Percentiles rank a stretch among this genome's conserved stretches.
Evolutionary conservation across 441 rosid species (phyloP).

Genomic region (Populus hybrid): DNA sequence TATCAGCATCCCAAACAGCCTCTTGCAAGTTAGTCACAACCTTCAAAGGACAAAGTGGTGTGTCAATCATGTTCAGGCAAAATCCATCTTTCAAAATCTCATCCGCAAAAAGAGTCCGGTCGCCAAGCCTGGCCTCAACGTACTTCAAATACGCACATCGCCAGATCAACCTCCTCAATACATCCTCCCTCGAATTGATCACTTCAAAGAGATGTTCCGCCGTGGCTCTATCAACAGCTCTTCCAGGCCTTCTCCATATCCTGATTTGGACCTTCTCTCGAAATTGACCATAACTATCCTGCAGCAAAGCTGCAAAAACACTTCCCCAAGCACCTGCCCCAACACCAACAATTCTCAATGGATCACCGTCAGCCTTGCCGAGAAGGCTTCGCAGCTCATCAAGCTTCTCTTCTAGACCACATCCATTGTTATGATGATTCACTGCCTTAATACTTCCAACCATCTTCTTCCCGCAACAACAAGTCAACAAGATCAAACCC

Average conservation of each 20-base stretch:
- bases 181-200: slow-evolving; percentile 90
- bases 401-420: slow-evolving; percentile 53
- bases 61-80: slow-evolving; percentile 94
- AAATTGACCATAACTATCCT: slow-evolving; percentile 76
- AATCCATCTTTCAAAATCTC: slow-evolving; percentile 97
- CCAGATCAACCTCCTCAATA: slow-evolving; percentile 88
- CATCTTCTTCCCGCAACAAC: slow-evolving; percentile 35
- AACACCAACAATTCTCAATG: slow-evolving; percentile 76
- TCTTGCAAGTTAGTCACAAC: slow-evolving; percentile 96
- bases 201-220: slow-evolving; percentile 95
- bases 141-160: slow-evolving; percentile 95
- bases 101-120: slow-evolving; percentile 78
- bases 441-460: slow-evolving; percentile 61
- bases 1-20: slow-evolving; percentile 99
- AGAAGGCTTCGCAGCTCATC: slow-evolving; percentile 65
- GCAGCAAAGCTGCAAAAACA: slow-evolving; percentile 86
- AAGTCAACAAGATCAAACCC: slow-evolving; percentile 14
- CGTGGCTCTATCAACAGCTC: slow-evolving; percentile 63
- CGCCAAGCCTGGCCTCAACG: slow-evolving; percentile 95
- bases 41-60: slow-evolving; percentile 88
- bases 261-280: slow-evolving; percentile 84
- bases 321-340: slow-evolving; percentile 99
- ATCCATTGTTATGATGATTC: slow-evolving; percentile 25
- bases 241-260: slow-evolving; percentile 94
- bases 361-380: slow-evolving; percentile 82